These are phyloP conservation scores for Geotrichum ghanense DNA, from an alignment of 805 yeast genomes.

Conservation along the genomic window DNA sequence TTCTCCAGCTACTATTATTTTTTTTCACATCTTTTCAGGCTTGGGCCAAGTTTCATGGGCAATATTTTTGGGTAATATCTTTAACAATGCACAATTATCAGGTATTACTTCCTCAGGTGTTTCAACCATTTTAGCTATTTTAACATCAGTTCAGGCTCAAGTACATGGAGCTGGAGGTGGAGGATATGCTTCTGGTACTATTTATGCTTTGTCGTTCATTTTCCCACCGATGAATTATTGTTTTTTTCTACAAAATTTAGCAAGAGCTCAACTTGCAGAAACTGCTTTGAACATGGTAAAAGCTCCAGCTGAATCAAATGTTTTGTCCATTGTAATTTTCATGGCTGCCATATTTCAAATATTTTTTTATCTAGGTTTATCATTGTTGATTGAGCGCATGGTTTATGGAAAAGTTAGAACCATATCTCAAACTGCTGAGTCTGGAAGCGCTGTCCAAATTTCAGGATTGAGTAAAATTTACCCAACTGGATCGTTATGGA, in stretches of 20 bases:
- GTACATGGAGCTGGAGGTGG: conserved; percentile 12
- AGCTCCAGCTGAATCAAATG: conserved; percentile 20
- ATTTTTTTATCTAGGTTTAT: conserved; percentile 19
- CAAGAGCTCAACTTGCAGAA: conserved; percentile 20
- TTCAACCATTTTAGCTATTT: conserved; percentile 22
- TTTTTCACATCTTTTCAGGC: conserved; percentile 24
- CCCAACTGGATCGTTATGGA: conserved; percentile 7
- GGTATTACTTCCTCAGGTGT: conserved; percentile 25
- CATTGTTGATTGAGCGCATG: conserved; percentile 18
- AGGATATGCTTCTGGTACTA: conserved; percentile 17
- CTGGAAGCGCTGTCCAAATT: conserved; percentile 17
- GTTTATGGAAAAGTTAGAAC: conserved; percentile 17
- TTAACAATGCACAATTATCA: conserved; percentile 23
- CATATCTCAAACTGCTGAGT: conserved; percentile 6
- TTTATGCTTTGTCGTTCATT: conserved; percentile 20
- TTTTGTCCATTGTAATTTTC: conserved; percentile 19
- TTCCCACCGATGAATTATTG: conserved; percentile 28
- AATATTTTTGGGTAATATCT: conserved; percentile 21
- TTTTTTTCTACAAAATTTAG: conserved; percentile 22
- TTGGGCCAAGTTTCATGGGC: conserved; percentile 23
- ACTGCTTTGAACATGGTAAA: conserved; percentile 16
- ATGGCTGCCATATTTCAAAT: conserved; percentile 24
- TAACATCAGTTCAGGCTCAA: conserved; percentile 22
- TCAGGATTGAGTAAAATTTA: conserved; percentile 18
- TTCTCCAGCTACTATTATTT: conserved; percentile 17